Evolutionary conservation across 2,329 filamentous ascomycete species (phyloP).

Genomic region (Aspergillus sp.): DNA sequence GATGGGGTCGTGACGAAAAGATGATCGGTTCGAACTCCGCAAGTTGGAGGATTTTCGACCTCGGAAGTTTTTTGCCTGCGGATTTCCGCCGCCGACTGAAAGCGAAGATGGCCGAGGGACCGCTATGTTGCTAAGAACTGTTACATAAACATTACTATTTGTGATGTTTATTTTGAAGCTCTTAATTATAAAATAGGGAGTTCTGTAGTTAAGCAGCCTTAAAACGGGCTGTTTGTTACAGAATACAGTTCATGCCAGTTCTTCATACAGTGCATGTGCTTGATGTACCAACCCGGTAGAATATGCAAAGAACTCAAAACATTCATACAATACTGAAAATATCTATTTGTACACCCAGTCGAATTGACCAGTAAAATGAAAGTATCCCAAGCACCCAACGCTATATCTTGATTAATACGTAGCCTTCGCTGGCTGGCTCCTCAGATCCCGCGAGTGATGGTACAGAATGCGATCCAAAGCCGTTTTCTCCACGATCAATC

Average conservation of each 20-base stretch:
- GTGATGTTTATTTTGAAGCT: background rate
- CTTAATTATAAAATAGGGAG: background rate
- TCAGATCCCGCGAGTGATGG: conserved; percentile 56
- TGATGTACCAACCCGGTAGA: background rate
- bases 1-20: conserved; percentile 19
- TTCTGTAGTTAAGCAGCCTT: background rate
- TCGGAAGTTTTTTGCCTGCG: conserved; percentile 30
- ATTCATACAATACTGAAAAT: conserved; percentile 10
- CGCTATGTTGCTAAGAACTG: background rate
- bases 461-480: conserved; percentile 75
- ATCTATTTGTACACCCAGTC: conserved; percentile 34
- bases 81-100: conserved; percentile 18
- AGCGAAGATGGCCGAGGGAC: background rate
- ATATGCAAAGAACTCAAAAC: background rate
- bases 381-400: conserved; percentile 10
- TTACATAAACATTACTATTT: background rate
- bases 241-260: background rate
- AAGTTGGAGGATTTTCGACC: conserved; percentile 25
- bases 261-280: background rate
- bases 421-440: conserved; percentile 33
- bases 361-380: conserved; percentile 16
- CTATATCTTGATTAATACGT: conserved; percentile 25
- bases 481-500: conserved; percentile 80
- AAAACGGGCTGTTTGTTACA: background rate
- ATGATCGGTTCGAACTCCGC: conserved; percentile 24